A percentile compares a stretch with the other conserved stretches of the same genome.
Evolutionary conservation across 176 grass and related monocot genomes (phyloP).

Genomic region (Alloteropsis semialata): DNA sequence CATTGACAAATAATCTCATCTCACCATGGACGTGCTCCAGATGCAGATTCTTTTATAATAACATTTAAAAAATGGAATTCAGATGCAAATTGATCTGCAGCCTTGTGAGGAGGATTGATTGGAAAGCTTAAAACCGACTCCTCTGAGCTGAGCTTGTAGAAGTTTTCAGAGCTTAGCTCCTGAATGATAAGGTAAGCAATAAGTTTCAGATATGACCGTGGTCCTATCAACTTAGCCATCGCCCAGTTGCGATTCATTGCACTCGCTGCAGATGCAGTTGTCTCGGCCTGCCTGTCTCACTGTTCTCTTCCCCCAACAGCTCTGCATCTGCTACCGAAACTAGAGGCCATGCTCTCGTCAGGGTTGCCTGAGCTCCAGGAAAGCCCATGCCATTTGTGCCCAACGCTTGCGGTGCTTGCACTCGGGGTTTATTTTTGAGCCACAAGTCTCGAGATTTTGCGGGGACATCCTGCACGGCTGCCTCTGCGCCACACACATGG

Average conservation of each 20-base stretch:
- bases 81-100: not conserved
- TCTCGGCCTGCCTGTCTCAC: not conserved
- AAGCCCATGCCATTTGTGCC: slow-evolving; percentile 24
- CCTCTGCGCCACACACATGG: not conserved
- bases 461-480: not conserved
- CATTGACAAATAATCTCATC: not conserved
- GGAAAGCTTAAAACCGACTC: not conserved
- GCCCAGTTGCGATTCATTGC: not conserved
- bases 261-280: not conserved
- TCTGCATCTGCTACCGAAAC: not conserved
- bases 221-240: not conserved
- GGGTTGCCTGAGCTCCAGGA: slow-evolving; percentile 33
- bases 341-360: not conserved
- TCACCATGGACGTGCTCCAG: not conserved
- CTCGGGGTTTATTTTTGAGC: not conserved
- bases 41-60: not conserved
- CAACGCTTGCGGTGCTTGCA: slow-evolving; percentile 12
- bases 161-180: not conserved
- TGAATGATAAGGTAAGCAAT: not conserved
- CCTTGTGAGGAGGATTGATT: not conserved
- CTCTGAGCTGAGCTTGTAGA: not conserved
- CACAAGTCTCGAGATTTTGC: slow-evolving; percentile 27
- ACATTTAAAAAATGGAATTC: not conserved
- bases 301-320: not conserved
- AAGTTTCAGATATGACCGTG: not conserved